Percentiles rank a stretch among this genome's conserved stretches.
These are phyloP conservation scores for Penicillium hordei DNA, from an alignment of 2,329 filamentous ascomycete species.

Conservation along the genomic window DNA sequence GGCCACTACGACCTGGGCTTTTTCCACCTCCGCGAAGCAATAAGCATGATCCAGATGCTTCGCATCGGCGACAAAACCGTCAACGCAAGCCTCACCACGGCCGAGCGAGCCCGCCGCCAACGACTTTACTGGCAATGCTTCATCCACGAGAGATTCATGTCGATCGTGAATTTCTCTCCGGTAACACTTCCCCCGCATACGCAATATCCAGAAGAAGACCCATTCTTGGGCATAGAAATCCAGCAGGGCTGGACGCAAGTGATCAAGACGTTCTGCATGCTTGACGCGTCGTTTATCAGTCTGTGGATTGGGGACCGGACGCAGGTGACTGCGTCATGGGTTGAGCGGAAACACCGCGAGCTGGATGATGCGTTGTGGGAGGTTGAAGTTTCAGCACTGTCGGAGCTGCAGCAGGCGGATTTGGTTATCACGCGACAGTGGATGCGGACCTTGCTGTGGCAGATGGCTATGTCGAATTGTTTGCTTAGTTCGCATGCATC, in stretches of 20 bases:
- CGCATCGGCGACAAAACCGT: conserved; percentile 45
- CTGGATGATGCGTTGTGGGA: conserved; percentile 43
- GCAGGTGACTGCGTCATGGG: conserved; percentile 43
- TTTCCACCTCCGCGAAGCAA: conserved; percentile 53
- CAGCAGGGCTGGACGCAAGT: conserved; percentile 48
- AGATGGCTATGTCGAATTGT: conserved; percentile 51
- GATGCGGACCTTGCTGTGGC: conserved; percentile 52
- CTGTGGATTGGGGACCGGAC: conserved; percentile 46
- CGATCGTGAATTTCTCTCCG: conserved; percentile 52
- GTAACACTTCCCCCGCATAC: conserved; percentile 43
- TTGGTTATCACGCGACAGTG: conserved; percentile 53
- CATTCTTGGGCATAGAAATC: conserved; percentile 32
- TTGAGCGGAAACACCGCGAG: conserved; percentile 48
- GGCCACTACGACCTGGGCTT: conserved; percentile 52
- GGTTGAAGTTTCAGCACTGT: conserved; percentile 40
- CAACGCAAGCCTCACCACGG: conserved; percentile 31
- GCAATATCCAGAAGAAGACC: conserved; percentile 42
- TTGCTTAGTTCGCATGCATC: conserved; percentile 38
- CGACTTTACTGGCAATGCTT: conserved; percentile 58
- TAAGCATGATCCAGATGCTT: conserved; percentile 48
- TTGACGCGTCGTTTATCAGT: conserved; percentile 47
- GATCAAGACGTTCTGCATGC: conserved; percentile 47
- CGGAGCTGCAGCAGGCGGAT: conserved; percentile 50
- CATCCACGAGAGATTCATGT: conserved; percentile 59
- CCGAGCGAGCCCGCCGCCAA: conserved; percentile 47